Evolutionary conservation across 306 rosid genomes (phyloP).

Genomic region (Calophaca sinica): DNA sequence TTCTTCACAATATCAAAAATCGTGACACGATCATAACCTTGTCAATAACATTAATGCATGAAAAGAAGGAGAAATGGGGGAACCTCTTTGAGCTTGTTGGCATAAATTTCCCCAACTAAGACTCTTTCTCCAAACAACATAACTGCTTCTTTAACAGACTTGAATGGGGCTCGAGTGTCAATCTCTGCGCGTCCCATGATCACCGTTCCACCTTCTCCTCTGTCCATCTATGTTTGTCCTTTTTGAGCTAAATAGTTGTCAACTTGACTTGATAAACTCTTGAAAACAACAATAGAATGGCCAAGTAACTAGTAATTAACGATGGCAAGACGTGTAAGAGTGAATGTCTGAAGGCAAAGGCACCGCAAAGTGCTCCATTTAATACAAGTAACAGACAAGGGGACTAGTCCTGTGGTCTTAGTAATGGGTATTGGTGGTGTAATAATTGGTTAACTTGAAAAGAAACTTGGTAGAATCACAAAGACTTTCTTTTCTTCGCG

Average conservation of each 20-base stretch:
- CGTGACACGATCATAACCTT: no score
- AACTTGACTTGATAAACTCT: background rate
- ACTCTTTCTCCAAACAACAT: conserved; percentile 84
- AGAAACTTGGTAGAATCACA: conserved; percentile 49
- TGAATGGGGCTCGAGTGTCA: conserved; percentile 84
- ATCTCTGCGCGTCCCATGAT: conserved; percentile 76
- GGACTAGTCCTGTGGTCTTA: background rate
- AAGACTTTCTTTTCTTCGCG: conserved; percentile 75
- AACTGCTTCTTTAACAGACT: conserved; percentile 88
- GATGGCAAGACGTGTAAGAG: conserved; percentile 31
- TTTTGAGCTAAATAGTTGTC: conserved; percentile 30
- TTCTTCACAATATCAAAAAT: no score
- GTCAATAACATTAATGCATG: no score
- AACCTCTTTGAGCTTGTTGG: conserved; percentile 78
- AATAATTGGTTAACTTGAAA: conserved; percentile 40
- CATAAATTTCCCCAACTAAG: conserved; percentile 83
- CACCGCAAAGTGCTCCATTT: conserved; percentile 44
- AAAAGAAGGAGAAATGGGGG: conserved; percentile 5
- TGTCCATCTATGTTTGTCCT: conserved; percentile 48
- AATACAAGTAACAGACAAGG: conserved; percentile 29
- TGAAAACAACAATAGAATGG: conserved; percentile 9
- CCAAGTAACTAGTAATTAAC: background rate
- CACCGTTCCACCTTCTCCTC: conserved; percentile 44
- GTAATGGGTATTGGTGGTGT: conserved; percentile 60
- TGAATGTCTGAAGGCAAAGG: conserved; percentile 32